Evolutionary conservation across 495 filamentous ascomycete species (phyloP), one percentile per base, ranked within the genome.

Genomic region (Antarctomyces pellizariae): DNA sequence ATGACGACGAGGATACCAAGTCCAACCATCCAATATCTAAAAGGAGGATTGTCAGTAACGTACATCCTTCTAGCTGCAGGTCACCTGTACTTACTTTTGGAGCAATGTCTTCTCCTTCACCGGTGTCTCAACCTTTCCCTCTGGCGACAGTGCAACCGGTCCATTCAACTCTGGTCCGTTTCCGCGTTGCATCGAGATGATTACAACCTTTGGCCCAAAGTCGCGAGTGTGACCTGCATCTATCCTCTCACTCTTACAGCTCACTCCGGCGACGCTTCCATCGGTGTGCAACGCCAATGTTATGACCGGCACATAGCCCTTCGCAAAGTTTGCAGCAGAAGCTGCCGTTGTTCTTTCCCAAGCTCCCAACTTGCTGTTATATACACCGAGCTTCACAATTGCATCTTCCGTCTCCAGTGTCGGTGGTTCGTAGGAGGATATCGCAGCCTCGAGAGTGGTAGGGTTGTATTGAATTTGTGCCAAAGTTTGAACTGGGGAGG

Each of bases 51-150:
- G 13, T 12, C 16, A n/a, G n/a, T n/a, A n/a, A n/a, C n/a, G 5
- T 8, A 20, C 4, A 14, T 20, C 17, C 1, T 19, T 10, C 3
- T 9, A n/a, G 4, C 9, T 8, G 18, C 25, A 29, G 12, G 16
- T 13, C 14, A 5, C 20, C 14, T 22, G 13, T 23, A 59, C 58
- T 41, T 50, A 75, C 68, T 74, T 75, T 46, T 77, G 72, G 24
- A 77, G 44, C 35, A 76, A 64, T 0, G 56, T 54, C 58, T 75
- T 76, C 58, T 76, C 67, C 13, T 38, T 31, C 36, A 50, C 51
- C 30, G 48, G 39, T 42, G 48, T 56, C 24, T 48, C 56, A 23
- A 57, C 44, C 46, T 55, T 67, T 6, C 72, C 72, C 37, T 74
- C 64, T 0, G 57, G 41, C 31, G 50, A 57, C 31, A 76, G 36